These are phyloP conservation scores for Exophiala alcalophila DNA, from an alignment of 2,329 filamentous ascomycete species.

Conservation along the genomic window DNA sequence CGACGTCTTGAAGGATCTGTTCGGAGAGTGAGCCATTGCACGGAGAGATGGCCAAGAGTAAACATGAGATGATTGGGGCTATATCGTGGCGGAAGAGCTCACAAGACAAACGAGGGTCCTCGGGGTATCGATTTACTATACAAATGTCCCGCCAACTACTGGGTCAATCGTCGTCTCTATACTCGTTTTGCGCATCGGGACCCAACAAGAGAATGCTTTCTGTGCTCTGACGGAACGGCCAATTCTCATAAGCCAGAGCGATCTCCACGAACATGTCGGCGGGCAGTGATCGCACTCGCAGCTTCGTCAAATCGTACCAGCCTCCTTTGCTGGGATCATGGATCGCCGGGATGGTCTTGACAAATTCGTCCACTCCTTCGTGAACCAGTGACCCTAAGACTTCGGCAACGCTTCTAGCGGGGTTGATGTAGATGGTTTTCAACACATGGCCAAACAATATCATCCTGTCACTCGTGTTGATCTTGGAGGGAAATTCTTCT, in stretches of 20 bases:
- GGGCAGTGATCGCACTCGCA: conserved; percentile 25
- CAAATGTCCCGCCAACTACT: not conserved
- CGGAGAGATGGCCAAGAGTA: no score
- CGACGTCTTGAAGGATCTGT: conserved; percentile 37
- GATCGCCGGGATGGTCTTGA: conserved; percentile 24
- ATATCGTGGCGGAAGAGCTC: no score
- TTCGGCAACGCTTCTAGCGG: conserved; percentile 14
- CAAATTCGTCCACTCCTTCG: conserved; percentile 24
- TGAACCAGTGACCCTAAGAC: conserved; percentile 18
- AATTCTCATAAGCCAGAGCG: conserved; percentile 28
- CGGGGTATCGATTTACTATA: not conserved
- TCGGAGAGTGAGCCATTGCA: no score
- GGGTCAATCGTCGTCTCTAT: conserved; percentile 8
- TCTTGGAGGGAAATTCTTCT: conserved; percentile 56
- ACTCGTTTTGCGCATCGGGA: conserved; percentile 12
- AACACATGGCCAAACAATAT: conserved; percentile 27
- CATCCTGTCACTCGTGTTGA: conserved; percentile 35
- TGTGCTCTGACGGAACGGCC: conserved; percentile 25
- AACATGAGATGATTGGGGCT: no score
- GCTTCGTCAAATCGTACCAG: conserved; percentile 22
- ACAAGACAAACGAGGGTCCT: no score
- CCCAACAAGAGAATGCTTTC: conserved; percentile 19
- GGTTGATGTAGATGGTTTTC: conserved; percentile 3
- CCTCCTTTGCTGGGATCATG: conserved; percentile 27
- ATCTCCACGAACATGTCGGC: conserved; percentile 27